Evolutionary conservation across 345 rosid genomes (phyloP), one percentile per base, ranked within the genome.

Genomic region (Citrus cavaleriei): DNA sequence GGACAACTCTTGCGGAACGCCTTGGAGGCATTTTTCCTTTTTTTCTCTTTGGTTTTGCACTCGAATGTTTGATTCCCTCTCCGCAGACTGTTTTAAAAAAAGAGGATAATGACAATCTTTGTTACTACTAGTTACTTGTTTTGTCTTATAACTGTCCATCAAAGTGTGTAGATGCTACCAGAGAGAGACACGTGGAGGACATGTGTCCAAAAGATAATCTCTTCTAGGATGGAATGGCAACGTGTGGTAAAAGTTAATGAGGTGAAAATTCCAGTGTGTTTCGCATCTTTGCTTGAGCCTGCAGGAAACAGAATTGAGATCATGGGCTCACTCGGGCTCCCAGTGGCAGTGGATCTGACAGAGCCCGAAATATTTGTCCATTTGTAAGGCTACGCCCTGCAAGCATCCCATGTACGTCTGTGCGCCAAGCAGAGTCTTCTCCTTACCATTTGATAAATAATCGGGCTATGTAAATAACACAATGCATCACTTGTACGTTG

Each of bases 11-110:
- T 13, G 79, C 63, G 64, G 68, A 34, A 9, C 88, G 78, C 81
- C 77, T 85, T 64, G 89, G 92, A 64, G 92, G 87, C 93, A 89
- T 90, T 61, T 22, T 61, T 2, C 14, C 6, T 35, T 16, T 59
- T 0, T 35, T 35, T 5, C 49, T 42, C 16, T 42, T 10, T 2
- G 4, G 14, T 24, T 4, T 21, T 14, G 13, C 35, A 7, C 37
- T 59, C 3, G 16, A 40, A 37, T 28, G 62, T 30, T 54, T n/a
- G 54, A 46, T 13, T 46, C 51, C 51, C 51, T 46, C 18, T 3
- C 14, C 4, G 18, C 51, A 10, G 49, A 42, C 46, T 40, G 16
- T 42, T 42, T 12, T 10, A 0, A 46, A 46, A 42, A 70, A 24
- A 30, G 1, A n/a, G 16, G 25, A 24, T 0, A 9, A 18, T 65